Evolutionary conservation across 208 protist genomes (phyloP).

Genomic region (Phytomonas sp.): DNA sequence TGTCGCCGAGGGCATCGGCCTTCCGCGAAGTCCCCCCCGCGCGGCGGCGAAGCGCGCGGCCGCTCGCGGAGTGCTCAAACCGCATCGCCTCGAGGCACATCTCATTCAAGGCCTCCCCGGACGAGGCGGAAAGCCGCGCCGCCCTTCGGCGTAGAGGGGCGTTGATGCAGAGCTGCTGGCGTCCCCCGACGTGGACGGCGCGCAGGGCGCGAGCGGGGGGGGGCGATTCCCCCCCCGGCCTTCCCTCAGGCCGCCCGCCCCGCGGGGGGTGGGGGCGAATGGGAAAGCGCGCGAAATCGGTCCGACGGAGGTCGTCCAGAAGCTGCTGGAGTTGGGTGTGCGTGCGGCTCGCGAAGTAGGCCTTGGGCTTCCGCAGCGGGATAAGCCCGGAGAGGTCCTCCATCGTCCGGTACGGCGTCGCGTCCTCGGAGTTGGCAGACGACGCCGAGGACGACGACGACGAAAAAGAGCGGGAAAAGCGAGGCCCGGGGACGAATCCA

Average conservation of each 20-base stretch:
- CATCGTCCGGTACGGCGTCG: background rate
- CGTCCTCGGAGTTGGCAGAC: background rate
- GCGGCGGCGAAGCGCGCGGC: conserved; percentile 23
- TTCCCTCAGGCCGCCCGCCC: background rate
- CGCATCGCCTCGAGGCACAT: conserved; percentile 87
- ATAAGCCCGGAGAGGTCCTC: conserved; percentile 19
- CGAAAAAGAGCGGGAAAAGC: conserved; percentile 8
- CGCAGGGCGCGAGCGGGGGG: conserved; percentile 19
- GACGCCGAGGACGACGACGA: conserved; percentile 12
- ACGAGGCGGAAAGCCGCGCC: conserved; percentile 16
- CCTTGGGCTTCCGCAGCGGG: conserved; percentile 63
- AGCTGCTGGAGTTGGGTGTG: conserved; percentile 94
- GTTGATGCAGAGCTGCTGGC: conserved; percentile 91
- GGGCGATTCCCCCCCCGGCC: background rate
- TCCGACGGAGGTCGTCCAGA: conserved; percentile 81
- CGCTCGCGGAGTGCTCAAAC: conserved; percentile 50
- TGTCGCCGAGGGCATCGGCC: background rate
- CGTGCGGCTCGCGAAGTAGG: conserved; percentile 92
- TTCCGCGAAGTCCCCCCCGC: conserved; percentile 2
- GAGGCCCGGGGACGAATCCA: background rate
- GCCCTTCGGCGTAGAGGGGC: conserved; percentile 21
- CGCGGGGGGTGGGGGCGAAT: conserved; percentile 11
- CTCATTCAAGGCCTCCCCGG: conserved; percentile 76
- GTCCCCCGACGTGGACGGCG: conserved; percentile 84
- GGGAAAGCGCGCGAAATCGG: conserved; percentile 53